phyloP scores from a whole-genome alignment of 2,329 filamentous ascomycete genomes.

The Cladosporium sp. region DNA sequence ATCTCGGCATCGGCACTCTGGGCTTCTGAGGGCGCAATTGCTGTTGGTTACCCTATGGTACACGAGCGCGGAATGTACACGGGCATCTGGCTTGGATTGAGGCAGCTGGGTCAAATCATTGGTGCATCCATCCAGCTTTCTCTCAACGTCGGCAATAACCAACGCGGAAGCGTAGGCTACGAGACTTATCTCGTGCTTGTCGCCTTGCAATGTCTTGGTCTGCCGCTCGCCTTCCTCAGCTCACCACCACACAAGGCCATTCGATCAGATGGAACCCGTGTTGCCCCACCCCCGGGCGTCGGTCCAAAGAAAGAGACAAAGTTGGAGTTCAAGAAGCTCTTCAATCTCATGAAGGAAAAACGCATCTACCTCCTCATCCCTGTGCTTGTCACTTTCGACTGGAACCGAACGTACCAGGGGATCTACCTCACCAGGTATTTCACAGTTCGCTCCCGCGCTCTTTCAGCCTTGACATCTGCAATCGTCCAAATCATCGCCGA shows the following conservation, averaged over 20 bases:
- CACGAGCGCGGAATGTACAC: not conserved
- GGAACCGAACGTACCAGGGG: not conserved
- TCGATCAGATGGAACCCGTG: not conserved
- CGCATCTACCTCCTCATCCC: not conserved
- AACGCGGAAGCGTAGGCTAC: not conserved
- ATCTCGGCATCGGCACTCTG: slow-evolving; percentile 69
- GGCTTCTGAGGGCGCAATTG: slow-evolving; percentile 67
- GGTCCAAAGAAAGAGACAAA: not conserved
- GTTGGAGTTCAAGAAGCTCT: not conserved
- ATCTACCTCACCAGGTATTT: slow-evolving; percentile 2
- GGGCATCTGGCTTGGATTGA: not conserved
- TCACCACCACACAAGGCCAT: not conserved
- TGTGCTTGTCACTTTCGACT: not conserved
- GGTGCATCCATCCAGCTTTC: not conserved
- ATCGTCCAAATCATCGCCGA: slow-evolving; percentile 1
- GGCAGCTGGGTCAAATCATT: not conserved
- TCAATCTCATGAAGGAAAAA: not conserved
- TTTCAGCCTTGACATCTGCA: not conserved
- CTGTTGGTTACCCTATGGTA: not conserved
- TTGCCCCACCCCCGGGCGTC: not conserved
- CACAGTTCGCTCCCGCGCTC: not conserved
- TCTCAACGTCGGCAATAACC: not conserved
- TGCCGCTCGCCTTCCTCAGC: not conserved
- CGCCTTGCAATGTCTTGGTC: not conserved
- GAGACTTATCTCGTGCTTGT: not conserved